A percentile compares a stretch with the other conserved stretches of the same genome.
Conservation (phyloP, 768 basidiomycete genomes). For the Suillus clintonianus region DNA sequence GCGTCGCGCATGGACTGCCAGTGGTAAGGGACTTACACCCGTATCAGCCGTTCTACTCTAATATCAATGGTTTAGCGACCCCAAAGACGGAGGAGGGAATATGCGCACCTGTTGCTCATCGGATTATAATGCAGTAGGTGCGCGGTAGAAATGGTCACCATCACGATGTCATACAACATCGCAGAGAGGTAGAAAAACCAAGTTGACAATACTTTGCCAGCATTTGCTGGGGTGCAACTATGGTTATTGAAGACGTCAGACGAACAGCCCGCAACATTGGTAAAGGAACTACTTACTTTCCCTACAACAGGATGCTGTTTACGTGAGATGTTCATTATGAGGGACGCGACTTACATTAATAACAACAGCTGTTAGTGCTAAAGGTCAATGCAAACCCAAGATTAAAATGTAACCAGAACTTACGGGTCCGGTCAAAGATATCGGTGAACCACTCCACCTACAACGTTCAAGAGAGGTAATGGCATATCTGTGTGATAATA, state of each 20-base stretch:
- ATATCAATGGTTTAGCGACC: background rate
- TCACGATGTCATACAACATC: conserved; percentile 57
- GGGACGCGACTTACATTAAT: conserved; percentile 17
- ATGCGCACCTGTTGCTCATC: background rate
- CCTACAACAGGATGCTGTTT: conserved; percentile 24
- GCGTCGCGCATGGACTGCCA: background rate
- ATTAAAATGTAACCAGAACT: conserved; percentile 25
- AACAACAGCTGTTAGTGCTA: conserved; percentile 15
- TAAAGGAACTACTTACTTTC: conserved; percentile 31
- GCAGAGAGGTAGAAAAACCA: conserved; percentile 62
- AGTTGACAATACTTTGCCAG: conserved; percentile 38
- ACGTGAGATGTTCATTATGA: background rate
- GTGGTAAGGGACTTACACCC: background rate
- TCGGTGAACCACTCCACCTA: conserved; percentile 63
- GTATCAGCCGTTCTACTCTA: background rate
- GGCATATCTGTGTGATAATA: background rate
- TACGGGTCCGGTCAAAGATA: conserved; percentile 50
- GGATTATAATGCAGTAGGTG: background rate
- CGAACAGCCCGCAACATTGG: background rate
- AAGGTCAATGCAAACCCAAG: conserved; percentile 10
- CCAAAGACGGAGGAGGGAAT: background rate
- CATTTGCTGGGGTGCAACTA: conserved; percentile 51
- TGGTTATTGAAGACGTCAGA: background rate
- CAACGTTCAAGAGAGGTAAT: background rate
- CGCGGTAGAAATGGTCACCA: conserved; percentile 29